Evolutionary conservation across 1,284 basidiomycete species (phyloP).

Genomic region (Meripilus lineatus): DNA sequence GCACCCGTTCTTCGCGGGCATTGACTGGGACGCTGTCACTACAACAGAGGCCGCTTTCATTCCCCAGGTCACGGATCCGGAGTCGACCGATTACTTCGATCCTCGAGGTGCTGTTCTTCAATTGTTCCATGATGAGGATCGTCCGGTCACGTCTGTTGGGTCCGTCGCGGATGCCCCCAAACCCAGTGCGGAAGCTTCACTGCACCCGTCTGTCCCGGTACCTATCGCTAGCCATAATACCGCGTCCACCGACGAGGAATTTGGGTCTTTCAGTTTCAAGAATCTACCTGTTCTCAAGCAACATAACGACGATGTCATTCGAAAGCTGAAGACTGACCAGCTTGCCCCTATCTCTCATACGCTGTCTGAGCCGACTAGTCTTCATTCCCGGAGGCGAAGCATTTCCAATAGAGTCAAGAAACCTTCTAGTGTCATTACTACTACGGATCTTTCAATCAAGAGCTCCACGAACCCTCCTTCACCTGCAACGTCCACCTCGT

Average conservation of each 20-base stretch:
- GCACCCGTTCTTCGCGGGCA: constrained; percentile 87
- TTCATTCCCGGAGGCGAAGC: constrained; percentile 64
- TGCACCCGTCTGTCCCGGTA: constrained; percentile 40
- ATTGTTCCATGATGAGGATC: constrained; percentile 76
- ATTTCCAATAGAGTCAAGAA: constrained; percentile 74
- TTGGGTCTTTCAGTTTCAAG: constrained; percentile 98
- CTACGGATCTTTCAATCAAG: constrained; percentile 47
- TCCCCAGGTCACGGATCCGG: constrained; percentile 91
- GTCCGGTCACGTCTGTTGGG: constrained; percentile 44
- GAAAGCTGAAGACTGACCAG: constrained; percentile 86
- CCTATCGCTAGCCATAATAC: constrained; percentile 45
- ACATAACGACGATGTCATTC: constrained; percentile 97
- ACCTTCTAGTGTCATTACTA: constrained; percentile 73
- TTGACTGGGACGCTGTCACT: constrained; percentile 93
- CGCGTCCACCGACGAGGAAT: constrained; percentile 71
- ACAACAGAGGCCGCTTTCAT: constrained; percentile 92
- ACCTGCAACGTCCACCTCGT: constrained; percentile 89
- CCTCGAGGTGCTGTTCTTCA: constrained; percentile 88
- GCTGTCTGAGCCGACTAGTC: constrained; percentile 55
- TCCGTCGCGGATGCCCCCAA: constrained; percentile 41
- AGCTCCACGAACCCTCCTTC: constrained; percentile 72
- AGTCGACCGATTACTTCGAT: constrained; percentile 99
- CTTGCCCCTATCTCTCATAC: constrained; percentile 69
- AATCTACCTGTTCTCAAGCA: constrained; percentile 96
- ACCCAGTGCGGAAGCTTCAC: constrained; percentile 29